Percentiles rank a stretch among this genome's conserved stretches.
phyloP scores from a whole-genome alignment of 1,284 basidiomycete genomes.

The Abortiporus biennis region DNA sequence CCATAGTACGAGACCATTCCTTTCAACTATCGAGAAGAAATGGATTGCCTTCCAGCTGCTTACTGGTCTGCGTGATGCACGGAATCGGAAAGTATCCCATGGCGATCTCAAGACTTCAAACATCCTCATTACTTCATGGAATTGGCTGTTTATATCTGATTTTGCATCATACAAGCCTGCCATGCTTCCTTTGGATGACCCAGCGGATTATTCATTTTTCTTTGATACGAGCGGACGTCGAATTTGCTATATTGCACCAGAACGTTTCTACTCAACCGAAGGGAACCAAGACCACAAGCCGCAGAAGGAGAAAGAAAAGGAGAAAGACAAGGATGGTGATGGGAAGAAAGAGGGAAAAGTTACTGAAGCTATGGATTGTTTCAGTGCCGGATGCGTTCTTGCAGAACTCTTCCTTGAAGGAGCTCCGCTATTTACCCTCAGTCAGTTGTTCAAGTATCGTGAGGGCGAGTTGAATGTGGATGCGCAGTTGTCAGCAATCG shows the following conservation, averaged over 20 bases:
- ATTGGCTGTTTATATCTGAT: constrained; percentile 94
- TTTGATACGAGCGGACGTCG: constrained; percentile 93
- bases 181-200: constrained; percentile 93
- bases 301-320: constrained; percentile 47
- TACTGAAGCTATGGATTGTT: constrained; percentile 97
- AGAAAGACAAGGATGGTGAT: constrained; percentile 31
- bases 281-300: constrained; percentile 64
- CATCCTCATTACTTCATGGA: constrained; percentile 93
- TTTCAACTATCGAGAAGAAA: constrained; percentile 90
- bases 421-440: constrained; percentile 88
- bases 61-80: constrained; percentile 78
- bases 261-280: constrained; percentile 85
- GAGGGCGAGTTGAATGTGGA: constrained; percentile 82
- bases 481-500: constrained; percentile 67
- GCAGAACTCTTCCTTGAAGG: constrained; percentile 97
- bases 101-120: constrained; percentile 99
- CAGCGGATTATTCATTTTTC: constrained; percentile 96
- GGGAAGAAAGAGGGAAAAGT: constrained; percentile 71
- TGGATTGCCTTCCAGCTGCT: constrained; percentile 97
- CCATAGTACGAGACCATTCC: constrained; percentile 90
- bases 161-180: constrained; percentile 98
- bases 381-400: constrained; percentile 92
- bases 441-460: constrained; percentile 94
- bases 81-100: constrained; percentile 82
- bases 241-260: constrained; percentile 95